Percentiles rank a stretch among this genome's conserved stretches.
phyloP scores from a whole-genome alignment of 164 flowering plant species.

The Brasenia schreberi region DNA sequence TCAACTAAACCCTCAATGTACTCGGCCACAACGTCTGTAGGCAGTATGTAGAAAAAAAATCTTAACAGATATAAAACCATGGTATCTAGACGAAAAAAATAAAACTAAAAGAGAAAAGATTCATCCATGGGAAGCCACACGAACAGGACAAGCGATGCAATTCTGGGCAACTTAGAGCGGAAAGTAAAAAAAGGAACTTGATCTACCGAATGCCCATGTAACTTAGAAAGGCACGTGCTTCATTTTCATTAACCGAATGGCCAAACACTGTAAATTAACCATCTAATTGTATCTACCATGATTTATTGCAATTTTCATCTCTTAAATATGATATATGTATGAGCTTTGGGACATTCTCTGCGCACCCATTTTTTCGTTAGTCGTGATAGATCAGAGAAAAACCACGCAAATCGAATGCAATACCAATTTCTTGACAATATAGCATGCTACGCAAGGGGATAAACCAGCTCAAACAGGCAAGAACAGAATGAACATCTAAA shows the following conservation, averaged over 20 bases:
- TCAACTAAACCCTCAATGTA: conserved; percentile 90
- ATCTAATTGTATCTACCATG: too few relatives aligned
- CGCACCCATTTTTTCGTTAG: too few relatives aligned
- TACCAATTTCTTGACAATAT: background rate
- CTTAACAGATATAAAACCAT: background rate
- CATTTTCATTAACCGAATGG: too few relatives aligned
- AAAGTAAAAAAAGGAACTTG: background rate
- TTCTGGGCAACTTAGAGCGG: background rate
- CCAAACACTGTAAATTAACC: too few relatives aligned
- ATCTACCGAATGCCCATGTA: too few relatives aligned
- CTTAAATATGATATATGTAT: too few relatives aligned
- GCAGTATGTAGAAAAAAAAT: background rate
- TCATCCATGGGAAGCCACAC: background rate
- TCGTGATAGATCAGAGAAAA: background rate
- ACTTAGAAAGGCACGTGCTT: too few relatives aligned
- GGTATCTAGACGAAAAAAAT: background rate
- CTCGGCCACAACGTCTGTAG: conserved; percentile 81
- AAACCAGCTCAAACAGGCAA: background rate
- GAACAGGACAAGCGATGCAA: too few relatives aligned
- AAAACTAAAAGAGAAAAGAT: background rate
- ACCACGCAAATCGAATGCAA: background rate
- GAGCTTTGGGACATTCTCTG: too few relatives aligned
- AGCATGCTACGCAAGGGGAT: background rate
- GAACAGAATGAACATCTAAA: background rate
- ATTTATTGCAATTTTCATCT: too few relatives aligned